Base-by-base conservation (phyloP, 2,329 filamentous ascomycete species). In the Kalmusia sp. region DNA sequence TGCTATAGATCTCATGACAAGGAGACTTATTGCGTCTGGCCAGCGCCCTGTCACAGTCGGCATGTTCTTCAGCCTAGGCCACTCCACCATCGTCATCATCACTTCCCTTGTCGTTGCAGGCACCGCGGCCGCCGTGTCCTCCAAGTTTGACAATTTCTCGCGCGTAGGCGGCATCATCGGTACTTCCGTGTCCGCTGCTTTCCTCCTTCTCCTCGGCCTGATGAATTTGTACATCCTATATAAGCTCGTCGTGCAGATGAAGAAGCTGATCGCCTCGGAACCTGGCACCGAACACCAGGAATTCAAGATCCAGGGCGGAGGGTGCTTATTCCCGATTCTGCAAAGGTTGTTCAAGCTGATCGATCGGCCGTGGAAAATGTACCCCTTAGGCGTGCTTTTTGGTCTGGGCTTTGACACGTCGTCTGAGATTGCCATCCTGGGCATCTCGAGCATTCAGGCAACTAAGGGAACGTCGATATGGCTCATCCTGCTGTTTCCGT, bases 381-480 rank as follows among this genome's bases (percentile, higher is more conserved):
- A 96, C 62, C 92, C 92, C 0, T 79, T 96, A 0, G 93, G 93
- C 0, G 82, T 98, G 0, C 78, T 98, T 4, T 98, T 81, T 51
- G 95, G 93, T 0, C 80, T 98, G 0, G 95, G 93, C 0, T 98
- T 99, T 71, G 95, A 98, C 71, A 98, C 95, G 0, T 96, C 90
- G 34, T 96, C 91, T 6, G 93, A 99, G 73, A 91, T 98, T 66
- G 93, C 95, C 0, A 82, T 99, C 6, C 77, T 99, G 0, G 95
- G 93, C 0, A 96, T 98, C 58, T 90, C 91, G 0, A 92, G 90
- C 25, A 87, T 99, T 1, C 90, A 97, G 66, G 93, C 90, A 0
- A 87, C 92, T 0, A 83, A 89, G 55, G 93, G 93, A 1, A 97
- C 92, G 0, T 91, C 87, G 27, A 88, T 98, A 54, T 99, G 95